These are phyloP conservation scores for Aspergillus bertholletiae DNA, from an alignment of 495 filamentous ascomycete genomes.

Conservation along the genomic window DNA sequence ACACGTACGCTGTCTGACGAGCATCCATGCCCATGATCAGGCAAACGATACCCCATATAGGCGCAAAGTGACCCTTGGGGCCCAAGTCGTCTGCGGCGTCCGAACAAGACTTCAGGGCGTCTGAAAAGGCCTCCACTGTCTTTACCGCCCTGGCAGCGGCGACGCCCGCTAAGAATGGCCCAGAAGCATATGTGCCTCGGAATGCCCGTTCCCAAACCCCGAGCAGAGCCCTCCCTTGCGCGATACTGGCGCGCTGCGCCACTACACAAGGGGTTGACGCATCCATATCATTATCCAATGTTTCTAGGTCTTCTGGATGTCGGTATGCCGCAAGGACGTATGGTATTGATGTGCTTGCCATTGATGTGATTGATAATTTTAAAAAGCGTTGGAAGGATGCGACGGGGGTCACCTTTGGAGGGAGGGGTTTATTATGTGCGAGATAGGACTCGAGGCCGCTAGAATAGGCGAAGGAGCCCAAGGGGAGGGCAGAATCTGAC, in stretches of 20 bases:
- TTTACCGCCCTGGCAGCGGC: slow-evolving; percentile 20
- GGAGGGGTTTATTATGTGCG: slow-evolving; percentile 62
- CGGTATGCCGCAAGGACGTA: slow-evolving; percentile 77
- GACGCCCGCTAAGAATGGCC: slow-evolving; percentile 1
- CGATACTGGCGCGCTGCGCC: slow-evolving; percentile 74
- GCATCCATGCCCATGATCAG: slow-evolving; percentile 56
- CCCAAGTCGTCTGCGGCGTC: slow-evolving; percentile 29
- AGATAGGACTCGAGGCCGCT: slow-evolving; percentile 92
- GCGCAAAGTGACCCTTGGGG: slow-evolving; percentile 66
- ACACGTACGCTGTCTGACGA: slow-evolving; percentile 75
- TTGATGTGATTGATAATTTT: slow-evolving; percentile 68
- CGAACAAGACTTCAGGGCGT: slow-evolving; percentile 31
- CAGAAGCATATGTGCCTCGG: slow-evolving; percentile 28
- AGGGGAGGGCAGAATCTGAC: slow-evolving; percentile 89
- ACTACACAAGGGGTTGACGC: slow-evolving; percentile 85
- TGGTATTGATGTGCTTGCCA: slow-evolving; percentile 77
- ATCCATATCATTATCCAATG: slow-evolving; percentile 81
- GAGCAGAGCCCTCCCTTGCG: slow-evolving; percentile 82
- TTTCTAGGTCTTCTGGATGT: slow-evolving; percentile 50
- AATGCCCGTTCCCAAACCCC: slow-evolving; percentile 86
- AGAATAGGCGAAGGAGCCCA: slow-evolving; percentile 97
- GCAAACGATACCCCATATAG: slow-evolving; percentile 75
- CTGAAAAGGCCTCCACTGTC: slow-evolving; percentile 36
- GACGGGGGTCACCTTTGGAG: slow-evolving; percentile 28
- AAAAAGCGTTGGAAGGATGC: slow-evolving; percentile 71